Evolutionary conservation across 805 yeast genomes (phyloP), one percentile per base, ranked within the genome.

Genomic region (Hanseniaspora taiwanica): DNA sequence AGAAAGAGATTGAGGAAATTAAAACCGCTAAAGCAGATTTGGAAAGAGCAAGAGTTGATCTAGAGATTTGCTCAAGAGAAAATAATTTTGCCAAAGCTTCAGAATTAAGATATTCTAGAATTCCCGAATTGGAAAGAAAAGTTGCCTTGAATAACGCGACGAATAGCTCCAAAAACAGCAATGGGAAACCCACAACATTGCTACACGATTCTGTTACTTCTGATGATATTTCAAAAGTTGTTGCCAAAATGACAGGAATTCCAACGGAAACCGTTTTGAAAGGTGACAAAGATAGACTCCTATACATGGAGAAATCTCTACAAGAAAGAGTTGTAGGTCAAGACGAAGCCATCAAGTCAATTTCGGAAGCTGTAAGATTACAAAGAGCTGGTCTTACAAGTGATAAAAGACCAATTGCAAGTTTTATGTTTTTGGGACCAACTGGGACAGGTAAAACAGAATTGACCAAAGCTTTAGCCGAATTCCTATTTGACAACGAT

Each of bases 361-460:
- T 89, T 38, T 71, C 96, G 0, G 94, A 87, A 59, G 96, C 97
- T 1, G 97, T 89, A 13, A 78, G 96, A 59, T 67, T 89, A 44
- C 98, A 91, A 58, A 74, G 98, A 54, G 98, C 98, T 0, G 98
- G 98, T 1, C 72, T 89, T 44, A 89, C 97, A 8, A 81, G 83
- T 58, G 95, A 86, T 47, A 82, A 82, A 60, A 73, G 96, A 45
- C 98, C 98, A 6, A 87, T 89, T 51, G 97, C 96, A 1, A 81
- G 94, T 41, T 91, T 91, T 60, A 80, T 89, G 81, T 91, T 91
- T 61, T 67, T 91, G 48, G 98, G 98, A 18, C 97, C 98, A 40
- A 91, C 98, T 0, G 98, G 98, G 64, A 89, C 97, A 0, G 98
- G 98, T 64, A 89, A 89, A 61, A 91, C 98, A 1, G 97, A 91